Conservation (phyloP, 2,329 filamentous ascomycete species). For the Hymenoscyphus occultus region DNA sequence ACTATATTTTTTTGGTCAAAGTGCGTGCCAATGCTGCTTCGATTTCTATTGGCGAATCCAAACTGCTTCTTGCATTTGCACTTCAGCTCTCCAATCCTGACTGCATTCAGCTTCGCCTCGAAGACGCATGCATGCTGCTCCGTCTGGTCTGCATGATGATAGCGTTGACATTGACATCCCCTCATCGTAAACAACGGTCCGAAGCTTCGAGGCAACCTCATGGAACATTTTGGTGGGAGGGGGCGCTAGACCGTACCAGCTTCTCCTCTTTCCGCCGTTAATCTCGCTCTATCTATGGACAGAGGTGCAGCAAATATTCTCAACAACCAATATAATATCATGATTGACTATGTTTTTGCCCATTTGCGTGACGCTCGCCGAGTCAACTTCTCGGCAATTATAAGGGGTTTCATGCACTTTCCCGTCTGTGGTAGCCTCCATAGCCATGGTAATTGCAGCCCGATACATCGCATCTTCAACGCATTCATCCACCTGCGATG, state of each 20-base stretch:
- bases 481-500: not conserved
- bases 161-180: not conserved
- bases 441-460: conserved; percentile 1
- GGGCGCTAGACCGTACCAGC: not conserved
- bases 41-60: conserved; percentile 5
- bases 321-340: not conserved
- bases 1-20: not conserved
- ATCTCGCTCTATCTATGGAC: not conserved
- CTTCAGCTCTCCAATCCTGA: not conserved
- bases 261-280: not conserved
- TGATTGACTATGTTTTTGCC: not conserved
- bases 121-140: not conserved
- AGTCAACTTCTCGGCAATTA: not conserved
- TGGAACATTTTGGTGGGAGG: not conserved
- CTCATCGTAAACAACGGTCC: not conserved
- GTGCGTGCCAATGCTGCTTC: not conserved
- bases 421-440: not conserved
- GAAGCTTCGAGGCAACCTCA: conserved; percentile 3
- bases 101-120: not conserved
- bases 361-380: not conserved
- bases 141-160: not conserved
- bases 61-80: conserved; percentile 2
- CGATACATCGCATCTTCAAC: conserved; percentile 6
- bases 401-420: not conserved
- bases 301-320: not conserved